A percentile compares a stretch with the other conserved stretches of the same genome.
Conservation (phyloP, 768 basidiomycete genomes). For the Hortiboletus campestris region DNA sequence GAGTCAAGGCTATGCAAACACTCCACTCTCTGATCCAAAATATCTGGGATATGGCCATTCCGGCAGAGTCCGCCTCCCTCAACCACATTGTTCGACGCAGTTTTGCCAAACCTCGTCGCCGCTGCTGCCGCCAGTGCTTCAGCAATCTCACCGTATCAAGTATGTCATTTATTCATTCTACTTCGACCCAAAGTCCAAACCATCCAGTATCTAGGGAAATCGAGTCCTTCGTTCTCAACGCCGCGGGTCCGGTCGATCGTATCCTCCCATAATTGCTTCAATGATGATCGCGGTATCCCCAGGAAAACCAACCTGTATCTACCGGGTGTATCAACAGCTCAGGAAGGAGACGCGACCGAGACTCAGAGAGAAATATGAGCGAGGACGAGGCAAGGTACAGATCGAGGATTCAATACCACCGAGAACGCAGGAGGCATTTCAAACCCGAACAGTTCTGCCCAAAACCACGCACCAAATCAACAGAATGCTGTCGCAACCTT, state of each 20-base stretch:
- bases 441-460: conserved; percentile 7
- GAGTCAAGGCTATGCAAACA: no score
- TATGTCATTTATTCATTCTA: no score
- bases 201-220: conserved; percentile 56
- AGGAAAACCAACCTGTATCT: conserved; percentile 20
- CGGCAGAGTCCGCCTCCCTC: no score
- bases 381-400: conserved; percentile 13
- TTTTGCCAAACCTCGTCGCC: no score
- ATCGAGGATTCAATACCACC: conserved; percentile 6
- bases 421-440: conserved; percentile 6
- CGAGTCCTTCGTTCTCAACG: conserved; percentile 66
- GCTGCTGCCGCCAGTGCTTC: no score
- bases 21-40: no score
- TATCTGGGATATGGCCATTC: no score
- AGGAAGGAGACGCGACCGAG: conserved; percentile 6
- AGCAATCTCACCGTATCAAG: no score
- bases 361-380: conserved; percentile 8
- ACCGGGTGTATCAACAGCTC: conserved; percentile 7
- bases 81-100: no score
- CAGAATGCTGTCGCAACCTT: conserved; percentile 3
- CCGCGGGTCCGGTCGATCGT: conserved; percentile 35
- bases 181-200: background rate
- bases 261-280: background rate
- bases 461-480: conserved; percentile 23
- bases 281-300: conserved; percentile 4